These are phyloP conservation scores for Sugiyamaella paludigena DNA, from an alignment of 1,139 yeast species.

Conservation along the genomic window DNA sequence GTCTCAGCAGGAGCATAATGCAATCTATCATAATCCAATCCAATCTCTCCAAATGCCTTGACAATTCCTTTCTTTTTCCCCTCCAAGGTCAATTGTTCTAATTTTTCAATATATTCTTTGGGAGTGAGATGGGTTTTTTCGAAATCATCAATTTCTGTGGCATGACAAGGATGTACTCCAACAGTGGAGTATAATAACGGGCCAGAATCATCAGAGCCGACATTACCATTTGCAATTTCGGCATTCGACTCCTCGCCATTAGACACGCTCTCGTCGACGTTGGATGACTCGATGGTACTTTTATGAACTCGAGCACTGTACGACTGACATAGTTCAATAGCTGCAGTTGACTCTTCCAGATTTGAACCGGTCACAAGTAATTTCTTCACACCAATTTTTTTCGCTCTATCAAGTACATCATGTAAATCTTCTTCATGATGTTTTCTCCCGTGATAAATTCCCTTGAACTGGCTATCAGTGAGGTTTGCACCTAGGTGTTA, in stretches of 20 bases:
- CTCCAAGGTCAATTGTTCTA: slow-evolving; percentile 49
- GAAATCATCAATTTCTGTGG: slow-evolving; percentile 61
- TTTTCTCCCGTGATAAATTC: slow-evolving; percentile 66
- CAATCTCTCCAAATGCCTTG: slow-evolving; percentile 89
- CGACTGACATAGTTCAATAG: slow-evolving; percentile 45
- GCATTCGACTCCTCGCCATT: slow-evolving; percentile 39
- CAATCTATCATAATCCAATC: slow-evolving; percentile 88
- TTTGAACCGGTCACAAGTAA: slow-evolving; percentile 85
- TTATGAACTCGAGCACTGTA: slow-evolving; percentile 8
- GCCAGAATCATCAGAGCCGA: slow-evolving; percentile 16
- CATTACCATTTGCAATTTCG: background rate
- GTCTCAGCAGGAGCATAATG: slow-evolving; percentile 66
- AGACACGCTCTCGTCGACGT: background rate
- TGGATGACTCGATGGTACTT: no score
- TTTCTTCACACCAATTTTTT: slow-evolving; percentile 57
- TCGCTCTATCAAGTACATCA: slow-evolving; percentile 66
- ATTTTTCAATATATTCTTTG: slow-evolving; percentile 43
- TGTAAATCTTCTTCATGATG: slow-evolving; percentile 65
- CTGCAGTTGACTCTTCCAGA: slow-evolving; percentile 56
- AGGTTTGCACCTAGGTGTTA: slow-evolving; percentile 66
- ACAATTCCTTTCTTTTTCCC: slow-evolving; percentile 51
- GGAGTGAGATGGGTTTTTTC: slow-evolving; percentile 49
- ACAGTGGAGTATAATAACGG: slow-evolving; percentile 57
- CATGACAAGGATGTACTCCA: slow-evolving; percentile 94
- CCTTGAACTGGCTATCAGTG: slow-evolving; percentile 85